Conservation (phyloP, 2,329 filamentous ascomycete species). For the Purpureocillium takamizusanense region DNA sequence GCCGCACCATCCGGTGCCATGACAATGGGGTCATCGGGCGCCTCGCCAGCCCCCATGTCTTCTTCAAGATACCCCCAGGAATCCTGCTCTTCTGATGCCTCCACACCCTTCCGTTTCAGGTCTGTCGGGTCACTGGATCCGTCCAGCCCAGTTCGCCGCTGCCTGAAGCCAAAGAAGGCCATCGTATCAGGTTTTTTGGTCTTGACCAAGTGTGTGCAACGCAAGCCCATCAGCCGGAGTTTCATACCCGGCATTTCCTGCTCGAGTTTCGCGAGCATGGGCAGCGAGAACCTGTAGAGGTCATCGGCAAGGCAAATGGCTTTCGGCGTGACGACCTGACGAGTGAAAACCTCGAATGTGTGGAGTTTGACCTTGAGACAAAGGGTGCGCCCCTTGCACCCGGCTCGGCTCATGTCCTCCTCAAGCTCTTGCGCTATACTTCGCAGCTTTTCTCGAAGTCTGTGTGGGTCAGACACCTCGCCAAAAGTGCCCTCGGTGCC, state of each 20-base stretch:
- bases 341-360: slow-evolving; percentile 83
- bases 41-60: no score
- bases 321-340: slow-evolving; percentile 68
- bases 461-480: slow-evolving; percentile 61
- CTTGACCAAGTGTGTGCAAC: slow-evolving; percentile 80
- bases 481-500: slow-evolving; percentile 89
- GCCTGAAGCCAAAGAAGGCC: slow-evolving; percentile 66
- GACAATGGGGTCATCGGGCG: background rate
- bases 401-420: slow-evolving; percentile 68
- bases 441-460: slow-evolving; percentile 69
- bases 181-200: slow-evolving; percentile 72
- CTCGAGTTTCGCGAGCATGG: slow-evolving; percentile 76
- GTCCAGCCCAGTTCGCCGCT: slow-evolving; percentile 14
- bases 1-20: slow-evolving; percentile 7
- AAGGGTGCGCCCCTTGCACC: slow-evolving; percentile 83
- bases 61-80: no score
- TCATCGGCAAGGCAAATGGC: slow-evolving; percentile 69
- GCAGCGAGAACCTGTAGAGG: slow-evolving; percentile 70
- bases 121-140: slow-evolving; percentile 7
- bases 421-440: slow-evolving; percentile 78
- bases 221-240: slow-evolving; percentile 76
- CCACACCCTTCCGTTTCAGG: slow-evolving; percentile 26
- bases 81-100: slow-evolving; percentile 22
- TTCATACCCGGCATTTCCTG: slow-evolving; percentile 74
- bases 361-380: slow-evolving; percentile 90